phyloP scores from a whole-genome alignment of 2,329 filamentous ascomycete species.

The Didymella glomerata region DNA sequence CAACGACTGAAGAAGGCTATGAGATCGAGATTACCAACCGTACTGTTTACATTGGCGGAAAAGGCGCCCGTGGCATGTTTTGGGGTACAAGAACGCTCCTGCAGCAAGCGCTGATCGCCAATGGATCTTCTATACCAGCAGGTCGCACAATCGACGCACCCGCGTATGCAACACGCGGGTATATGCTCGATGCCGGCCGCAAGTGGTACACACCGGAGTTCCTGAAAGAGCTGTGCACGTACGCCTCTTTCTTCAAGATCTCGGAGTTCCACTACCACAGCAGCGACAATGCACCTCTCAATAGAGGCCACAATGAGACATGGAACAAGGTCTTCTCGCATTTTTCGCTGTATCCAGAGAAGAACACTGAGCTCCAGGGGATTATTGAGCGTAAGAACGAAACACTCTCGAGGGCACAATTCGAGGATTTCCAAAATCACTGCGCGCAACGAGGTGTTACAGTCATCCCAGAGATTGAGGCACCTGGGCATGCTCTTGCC shows the following conservation, averaged over 20 bases:
- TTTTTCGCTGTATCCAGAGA: slow-evolving; percentile 54
- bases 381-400: slow-evolving; percentile 50
- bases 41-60: slow-evolving; percentile 52
- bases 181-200: slow-evolving; percentile 56
- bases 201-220: slow-evolving; percentile 56
- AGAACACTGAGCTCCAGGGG: slow-evolving; percentile 42
- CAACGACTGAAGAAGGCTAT: slow-evolving; percentile 61
- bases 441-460: slow-evolving; percentile 50
- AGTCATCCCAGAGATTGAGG: slow-evolving; percentile 51
- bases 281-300: slow-evolving; percentile 60
- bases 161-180: slow-evolving; percentile 57
- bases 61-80: slow-evolving; percentile 57
- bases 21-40: slow-evolving; percentile 51
- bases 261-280: slow-evolving; percentile 61
- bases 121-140: slow-evolving; percentile 39
- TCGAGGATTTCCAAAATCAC: slow-evolving; percentile 48
- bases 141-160: slow-evolving; percentile 52
- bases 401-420: slow-evolving; percentile 45
- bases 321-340: slow-evolving; percentile 58
- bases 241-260: slow-evolving; percentile 59
- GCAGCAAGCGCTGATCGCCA: slow-evolving; percentile 53
- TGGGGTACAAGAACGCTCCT: slow-evolving; percentile 60
- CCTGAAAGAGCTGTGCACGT: slow-evolving; percentile 57
- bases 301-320: slow-evolving; percentile 57
- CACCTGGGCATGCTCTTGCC: slow-evolving; percentile 48